These are phyloP conservation scores for Ceratocystis alfenasii DNA, from an alignment of 2,329 filamentous ascomycete genomes.

Conservation along the genomic window DNA sequence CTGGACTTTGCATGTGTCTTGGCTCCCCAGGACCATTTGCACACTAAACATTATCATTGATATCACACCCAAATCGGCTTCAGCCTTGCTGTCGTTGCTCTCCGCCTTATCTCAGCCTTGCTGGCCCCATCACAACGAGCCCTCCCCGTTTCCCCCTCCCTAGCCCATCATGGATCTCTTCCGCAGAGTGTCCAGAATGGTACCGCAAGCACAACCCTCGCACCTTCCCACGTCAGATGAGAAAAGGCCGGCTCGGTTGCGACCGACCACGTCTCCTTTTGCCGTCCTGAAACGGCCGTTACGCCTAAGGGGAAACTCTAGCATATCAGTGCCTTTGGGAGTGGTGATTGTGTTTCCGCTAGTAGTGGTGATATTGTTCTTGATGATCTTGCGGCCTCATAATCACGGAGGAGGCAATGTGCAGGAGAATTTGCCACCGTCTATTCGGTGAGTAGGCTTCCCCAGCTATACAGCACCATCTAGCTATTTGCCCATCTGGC, in stretches of 20 bases:
- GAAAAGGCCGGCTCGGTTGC: slow-evolving; percentile 34
- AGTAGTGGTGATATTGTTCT: slow-evolving; percentile 78
- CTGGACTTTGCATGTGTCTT: neutral
- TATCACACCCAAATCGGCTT: neutral
- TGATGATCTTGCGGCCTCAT: slow-evolving; percentile 81
- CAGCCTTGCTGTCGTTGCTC: slow-evolving; percentile 3
- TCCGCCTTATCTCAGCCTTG: neutral
- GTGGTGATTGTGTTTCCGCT: slow-evolving; percentile 89
- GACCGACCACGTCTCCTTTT: slow-evolving; percentile 41
- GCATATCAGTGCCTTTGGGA: slow-evolving; percentile 81
- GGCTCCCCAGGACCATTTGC: neutral
- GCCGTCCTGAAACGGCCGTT: slow-evolving; percentile 79
- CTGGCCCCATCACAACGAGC: neutral
- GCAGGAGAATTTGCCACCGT: slow-evolving; percentile 68
- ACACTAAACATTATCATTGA: neutral
- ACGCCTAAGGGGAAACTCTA: slow-evolving; percentile 81
- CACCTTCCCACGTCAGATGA: slow-evolving; percentile 42
- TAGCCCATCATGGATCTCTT: slow-evolving; percentile 43
- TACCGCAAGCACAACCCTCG: slow-evolving; percentile 33
- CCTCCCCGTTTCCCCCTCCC: neutral
- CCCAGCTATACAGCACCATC: neutral
- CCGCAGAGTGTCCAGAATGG: slow-evolving; percentile 42
- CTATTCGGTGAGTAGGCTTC: slow-evolving; percentile 58
- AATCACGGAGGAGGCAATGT: slow-evolving; percentile 64
- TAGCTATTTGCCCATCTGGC: neutral